These are phyloP conservation scores for Spencermartinsiella ligniputridi DNA, from an alignment of 1,139 yeast species.

Conservation along the genomic window DNA sequence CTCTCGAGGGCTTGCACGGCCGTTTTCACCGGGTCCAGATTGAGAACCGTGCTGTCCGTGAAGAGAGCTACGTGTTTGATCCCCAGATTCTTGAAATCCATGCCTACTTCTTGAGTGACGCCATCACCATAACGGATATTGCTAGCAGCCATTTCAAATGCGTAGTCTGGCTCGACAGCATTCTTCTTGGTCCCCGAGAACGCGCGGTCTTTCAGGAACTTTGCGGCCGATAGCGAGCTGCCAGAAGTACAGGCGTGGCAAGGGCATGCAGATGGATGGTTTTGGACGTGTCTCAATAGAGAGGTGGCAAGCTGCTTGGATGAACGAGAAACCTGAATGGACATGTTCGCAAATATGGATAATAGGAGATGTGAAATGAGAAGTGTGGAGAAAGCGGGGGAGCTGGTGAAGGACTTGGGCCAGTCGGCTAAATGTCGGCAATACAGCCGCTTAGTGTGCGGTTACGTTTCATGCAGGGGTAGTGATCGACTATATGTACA, in stretches of 20 bases:
- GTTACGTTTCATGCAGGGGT: too few species aligned
- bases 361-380: too few species aligned
- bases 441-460: too few species aligned
- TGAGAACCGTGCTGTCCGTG: slow-evolving; percentile 31
- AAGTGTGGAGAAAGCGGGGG: too few species aligned
- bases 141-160: slow-evolving; percentile 41
- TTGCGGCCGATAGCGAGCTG: slow-evolving; percentile 5
- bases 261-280: slow-evolving; percentile 33
- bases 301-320: slow-evolving; percentile 17
- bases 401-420: too few species aligned
- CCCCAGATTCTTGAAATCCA: slow-evolving; percentile 37
- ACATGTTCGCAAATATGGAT: too few species aligned
- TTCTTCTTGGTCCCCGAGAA: slow-evolving; percentile 14
- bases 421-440: too few species aligned
- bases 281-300: slow-evolving; percentile 29
- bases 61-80: slow-evolving; percentile 34
- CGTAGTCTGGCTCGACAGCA: slow-evolving; percentile 32
- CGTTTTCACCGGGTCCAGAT: slow-evolving; percentile 31
- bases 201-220: slow-evolving; percentile 6
- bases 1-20: slow-evolving; percentile 35
- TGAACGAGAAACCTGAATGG: slow-evolving; percentile 3
- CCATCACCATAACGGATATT: slow-evolving; percentile 40
- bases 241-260: slow-evolving; percentile 33
- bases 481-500: too few species aligned
- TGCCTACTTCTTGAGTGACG: slow-evolving; percentile 38